These are phyloP conservation scores for Calonectria fujianensis DNA, from an alignment of 2,329 filamentous ascomycete genomes.

Conservation along the genomic window DNA sequence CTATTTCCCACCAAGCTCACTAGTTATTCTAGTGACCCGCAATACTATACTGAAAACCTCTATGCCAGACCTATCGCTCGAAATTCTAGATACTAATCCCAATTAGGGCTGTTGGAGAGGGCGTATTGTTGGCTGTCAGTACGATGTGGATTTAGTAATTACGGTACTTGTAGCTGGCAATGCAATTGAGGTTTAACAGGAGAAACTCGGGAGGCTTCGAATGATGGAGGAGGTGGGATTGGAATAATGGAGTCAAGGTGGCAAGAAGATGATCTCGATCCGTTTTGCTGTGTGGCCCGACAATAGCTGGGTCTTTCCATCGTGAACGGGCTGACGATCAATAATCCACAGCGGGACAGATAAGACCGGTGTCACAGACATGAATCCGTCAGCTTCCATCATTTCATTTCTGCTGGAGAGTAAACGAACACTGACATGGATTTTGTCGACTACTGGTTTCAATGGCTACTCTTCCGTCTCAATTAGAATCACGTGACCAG, in stretches of 20 bases:
- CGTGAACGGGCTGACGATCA: background rate
- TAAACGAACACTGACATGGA: no score
- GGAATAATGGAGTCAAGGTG: background rate
- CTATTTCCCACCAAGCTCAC: background rate
- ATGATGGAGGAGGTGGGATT: slow-evolving; percentile 6
- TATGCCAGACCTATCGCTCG: background rate
- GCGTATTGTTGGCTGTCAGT: background rate
- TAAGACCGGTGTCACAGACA: background rate
- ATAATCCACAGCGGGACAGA: background rate
- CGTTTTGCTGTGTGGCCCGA: background rate
- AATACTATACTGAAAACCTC: background rate
- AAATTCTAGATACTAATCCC: background rate
- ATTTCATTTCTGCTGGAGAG: no score
- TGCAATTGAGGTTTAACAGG: background rate
- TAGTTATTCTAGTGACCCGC: background rate
- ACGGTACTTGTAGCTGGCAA: background rate
- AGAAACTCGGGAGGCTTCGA: background rate
- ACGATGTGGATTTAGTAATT: background rate
- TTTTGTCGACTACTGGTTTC: no score
- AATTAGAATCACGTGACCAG: background rate
- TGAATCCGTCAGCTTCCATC: background rate
- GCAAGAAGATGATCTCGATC: background rate
- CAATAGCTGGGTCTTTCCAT: slow-evolving; percentile 7
- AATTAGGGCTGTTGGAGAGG: background rate
- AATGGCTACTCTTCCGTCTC: no score